A percentile compares a stretch with the other conserved stretches of the same genome.
phyloP scores from a whole-genome alignment of 768 basidiomycete species.

The Tylopilus intermedius region DNA sequence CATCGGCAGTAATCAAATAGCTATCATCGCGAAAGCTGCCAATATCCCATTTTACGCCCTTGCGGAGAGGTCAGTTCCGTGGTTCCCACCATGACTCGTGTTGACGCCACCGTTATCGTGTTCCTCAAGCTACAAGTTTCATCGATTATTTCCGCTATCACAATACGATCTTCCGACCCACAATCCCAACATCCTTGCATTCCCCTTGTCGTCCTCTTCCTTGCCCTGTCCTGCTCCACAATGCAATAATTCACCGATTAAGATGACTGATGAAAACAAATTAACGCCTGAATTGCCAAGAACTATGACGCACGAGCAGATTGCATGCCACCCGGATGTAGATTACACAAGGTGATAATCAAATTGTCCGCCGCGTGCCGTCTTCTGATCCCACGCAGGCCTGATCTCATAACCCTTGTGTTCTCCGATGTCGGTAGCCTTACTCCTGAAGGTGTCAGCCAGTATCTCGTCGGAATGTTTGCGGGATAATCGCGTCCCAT shows the following conservation, averaged over 20 bases:
- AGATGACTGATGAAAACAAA: slow-evolving; percentile 1
- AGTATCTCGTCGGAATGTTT: slow-evolving; percentile 94
- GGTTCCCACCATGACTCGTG: slow-evolving; percentile 17
- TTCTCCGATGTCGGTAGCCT: slow-evolving; percentile 92
- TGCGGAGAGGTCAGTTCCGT: slow-evolving; percentile 68
- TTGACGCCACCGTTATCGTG: slow-evolving; percentile 22
- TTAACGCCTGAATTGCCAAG: slow-evolving; percentile 8
- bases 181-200: slow-evolving; percentile 68
- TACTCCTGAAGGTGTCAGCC: slow-evolving; percentile 89
- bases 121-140: slow-evolving; percentile 84
- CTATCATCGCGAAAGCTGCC: slow-evolving; percentile 89
- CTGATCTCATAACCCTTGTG: slow-evolving; percentile 89
- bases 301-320: slow-evolving; percentile 75
- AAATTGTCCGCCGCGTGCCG: slow-evolving; percentile 8
- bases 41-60: slow-evolving; percentile 96
- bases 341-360: slow-evolving; percentile 81
- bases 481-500: slow-evolving; percentile 47
- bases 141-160: slow-evolving; percentile 89
- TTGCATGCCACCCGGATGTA: slow-evolving; percentile 78
- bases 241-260: slow-evolving; percentile 2
- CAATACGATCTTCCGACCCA: slow-evolving; percentile 86
- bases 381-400: slow-evolving; percentile 44
- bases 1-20: slow-evolving; percentile 94
- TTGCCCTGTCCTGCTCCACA: slow-evolving; percentile 2
- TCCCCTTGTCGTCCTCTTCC: slow-evolving; percentile 40